These are phyloP conservation scores for Metschnikowia anglica DNA, from an alignment of 805 yeast genomes.

Conservation along the genomic window DNA sequence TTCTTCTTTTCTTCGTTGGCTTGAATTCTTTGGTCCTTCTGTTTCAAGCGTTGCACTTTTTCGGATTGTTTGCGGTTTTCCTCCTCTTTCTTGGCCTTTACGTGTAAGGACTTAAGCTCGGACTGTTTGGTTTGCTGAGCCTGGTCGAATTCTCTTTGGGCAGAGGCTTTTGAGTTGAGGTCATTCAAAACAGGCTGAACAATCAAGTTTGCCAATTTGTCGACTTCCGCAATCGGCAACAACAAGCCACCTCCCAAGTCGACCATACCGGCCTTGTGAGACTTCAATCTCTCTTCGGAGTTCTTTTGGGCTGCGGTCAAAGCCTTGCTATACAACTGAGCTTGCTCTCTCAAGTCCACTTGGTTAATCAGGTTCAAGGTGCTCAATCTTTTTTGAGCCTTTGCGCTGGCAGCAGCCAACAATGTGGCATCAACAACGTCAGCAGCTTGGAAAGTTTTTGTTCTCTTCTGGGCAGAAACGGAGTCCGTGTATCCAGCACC, in stretches of 20 bases:
- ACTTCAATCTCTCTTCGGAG: constrained; percentile 52
- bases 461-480: constrained; percentile 28
- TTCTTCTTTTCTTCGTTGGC: constrained; percentile 34
- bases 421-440: constrained; percentile 48
- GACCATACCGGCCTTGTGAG: constrained; percentile 53
- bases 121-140: constrained; percentile 37
- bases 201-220: constrained; percentile 71
- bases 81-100: constrained; percentile 24
- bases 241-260: constrained; percentile 87
- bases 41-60: constrained; percentile 36
- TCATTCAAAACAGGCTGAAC: constrained; percentile 83
- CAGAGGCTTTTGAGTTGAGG: constrained; percentile 64
- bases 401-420: constrained; percentile 47
- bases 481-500: constrained; percentile 30
- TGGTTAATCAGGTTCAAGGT: constrained; percentile 29
- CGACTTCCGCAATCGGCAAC: constrained; percentile 73
- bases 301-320: constrained; percentile 72
- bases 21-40: constrained; percentile 34
- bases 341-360: constrained; percentile 41
- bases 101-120: constrained; percentile 35
- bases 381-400: constrained; percentile 44
- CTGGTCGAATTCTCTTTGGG: constrained; percentile 55
- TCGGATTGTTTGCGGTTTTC: constrained; percentile 33
- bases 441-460: constrained; percentile 39
- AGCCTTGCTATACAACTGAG: constrained; percentile 68